phyloP scores from a whole-genome alignment of 2,329 filamentous ascomycete genomes.

The Thielaviopsis musarum region DNA sequence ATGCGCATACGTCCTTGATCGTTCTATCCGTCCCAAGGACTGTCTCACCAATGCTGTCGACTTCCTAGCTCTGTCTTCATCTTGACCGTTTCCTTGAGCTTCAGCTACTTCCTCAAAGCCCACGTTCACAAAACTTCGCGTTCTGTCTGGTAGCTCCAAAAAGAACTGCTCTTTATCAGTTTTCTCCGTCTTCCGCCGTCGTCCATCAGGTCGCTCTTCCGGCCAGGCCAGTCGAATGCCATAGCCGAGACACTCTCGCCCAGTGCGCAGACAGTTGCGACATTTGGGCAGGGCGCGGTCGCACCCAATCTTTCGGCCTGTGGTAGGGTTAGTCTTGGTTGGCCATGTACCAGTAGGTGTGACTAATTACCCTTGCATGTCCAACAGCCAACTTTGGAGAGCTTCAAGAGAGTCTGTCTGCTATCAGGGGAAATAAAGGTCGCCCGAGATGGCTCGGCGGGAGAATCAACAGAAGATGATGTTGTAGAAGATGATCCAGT shows the following conservation, averaged over 20 bases:
- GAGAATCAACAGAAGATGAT: background rate
- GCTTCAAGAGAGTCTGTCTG: background rate
- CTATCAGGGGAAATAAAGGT: too few relatives aligned
- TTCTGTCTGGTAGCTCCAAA: conserved; percentile 18
- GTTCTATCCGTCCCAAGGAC: background rate
- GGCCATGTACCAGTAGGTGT: background rate
- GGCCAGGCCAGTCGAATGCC: conserved; percentile 30
- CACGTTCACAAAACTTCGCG: conserved; percentile 18
- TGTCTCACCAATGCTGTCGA: background rate
- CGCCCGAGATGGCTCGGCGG: background rate
- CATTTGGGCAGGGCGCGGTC: conserved; percentile 27
- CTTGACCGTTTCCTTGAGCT: background rate
- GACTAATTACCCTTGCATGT: conserved; percentile 4
- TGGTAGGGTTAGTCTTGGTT: background rate
- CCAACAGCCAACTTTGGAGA: background rate
- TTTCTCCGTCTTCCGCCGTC: conserved; percentile 19
- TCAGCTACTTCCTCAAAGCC: conserved; percentile 21
- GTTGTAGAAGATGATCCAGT: too few relatives aligned
- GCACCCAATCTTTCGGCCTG: conserved; percentile 31
- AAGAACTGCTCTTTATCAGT: conserved; percentile 19
- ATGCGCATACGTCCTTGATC: background rate
- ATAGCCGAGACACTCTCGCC: conserved; percentile 27
- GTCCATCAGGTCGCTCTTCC: conserved; percentile 26
- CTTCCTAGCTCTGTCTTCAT: background rate
- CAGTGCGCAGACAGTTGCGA: conserved; percentile 26